phyloP scores from a whole-genome alignment of 306 rosid genomes.

The Vigna angularis region DNA sequence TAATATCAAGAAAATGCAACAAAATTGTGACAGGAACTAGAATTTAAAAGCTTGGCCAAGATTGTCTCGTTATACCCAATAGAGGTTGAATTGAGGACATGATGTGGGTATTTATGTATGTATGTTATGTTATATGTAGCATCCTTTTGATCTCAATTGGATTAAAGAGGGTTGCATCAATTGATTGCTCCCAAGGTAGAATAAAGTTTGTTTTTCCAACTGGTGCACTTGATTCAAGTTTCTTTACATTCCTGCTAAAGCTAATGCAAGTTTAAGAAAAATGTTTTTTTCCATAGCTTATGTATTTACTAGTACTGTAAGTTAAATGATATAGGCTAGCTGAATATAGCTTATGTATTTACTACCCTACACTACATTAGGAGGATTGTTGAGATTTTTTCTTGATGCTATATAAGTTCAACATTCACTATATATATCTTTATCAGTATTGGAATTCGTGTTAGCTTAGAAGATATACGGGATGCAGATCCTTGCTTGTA shows the following conservation, averaged over 20 bases:
- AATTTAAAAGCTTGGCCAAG: background rate
- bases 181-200: background rate
- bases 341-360: conserved; percentile 61
- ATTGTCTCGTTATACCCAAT: background rate
- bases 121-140: background rate
- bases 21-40: background rate
- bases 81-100: background rate
- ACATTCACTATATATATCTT: too few relatives aligned
- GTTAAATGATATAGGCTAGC: conserved; percentile 81
- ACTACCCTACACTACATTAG: too few relatives aligned
- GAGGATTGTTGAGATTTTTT: too few relatives aligned
- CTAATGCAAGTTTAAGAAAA: too few relatives aligned
- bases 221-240: conserved; percentile 30
- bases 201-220: background rate
- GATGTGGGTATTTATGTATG: background rate
- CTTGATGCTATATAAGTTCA: too few relatives aligned
- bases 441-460: conserved; percentile 49
- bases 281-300: conserved; percentile 74
- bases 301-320: conserved; percentile 82
- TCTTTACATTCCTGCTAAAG: background rate
- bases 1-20: background rate
- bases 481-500: conserved; percentile 85
- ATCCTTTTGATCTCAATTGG: background rate
- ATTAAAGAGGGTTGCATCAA: background rate
- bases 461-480: conserved; percentile 77